Evolutionary conservation across 2,329 filamentous ascomycete genomes (phyloP).

Genomic region (Torrubiella hemipterigena): DNA sequence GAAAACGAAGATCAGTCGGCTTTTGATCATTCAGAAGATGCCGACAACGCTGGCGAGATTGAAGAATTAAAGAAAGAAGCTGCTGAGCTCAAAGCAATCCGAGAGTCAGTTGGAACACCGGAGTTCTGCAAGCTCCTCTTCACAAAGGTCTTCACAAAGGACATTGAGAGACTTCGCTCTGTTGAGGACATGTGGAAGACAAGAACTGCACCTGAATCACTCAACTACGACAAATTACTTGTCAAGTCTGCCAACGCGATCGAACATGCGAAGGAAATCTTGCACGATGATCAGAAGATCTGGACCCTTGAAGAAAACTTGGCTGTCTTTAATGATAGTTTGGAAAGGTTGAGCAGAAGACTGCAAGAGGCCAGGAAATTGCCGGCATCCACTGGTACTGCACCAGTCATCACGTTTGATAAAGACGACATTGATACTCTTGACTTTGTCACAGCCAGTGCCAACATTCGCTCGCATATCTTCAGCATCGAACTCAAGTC

Average conservation of each 20-base stretch:
- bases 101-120: constrained; percentile 64
- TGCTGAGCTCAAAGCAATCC: constrained; percentile 70
- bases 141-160: constrained; percentile 81
- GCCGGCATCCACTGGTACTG: constrained; percentile 33
- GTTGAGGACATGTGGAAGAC: constrained; percentile 98
- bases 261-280: constrained; percentile 38
- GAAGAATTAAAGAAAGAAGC: constrained; percentile 77
- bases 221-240: constrained; percentile 55
- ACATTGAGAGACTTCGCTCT: constrained; percentile 68
- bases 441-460: constrained; percentile 83
- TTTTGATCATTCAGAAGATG: constrained; percentile 68
- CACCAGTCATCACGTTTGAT: constrained; percentile 73
- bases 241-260: constrained; percentile 36
- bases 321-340: constrained; percentile 73
- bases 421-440: constrained; percentile 94
- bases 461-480: constrained; percentile 79
- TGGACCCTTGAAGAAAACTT: constrained; percentile 84
- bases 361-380: constrained; percentile 49
- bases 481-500: constrained; percentile 83
- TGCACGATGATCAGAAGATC: constrained; percentile 57
- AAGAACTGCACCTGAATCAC: constrained; percentile 58
- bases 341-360: constrained; percentile 64
- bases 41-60: constrained; percentile 81
- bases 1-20: constrained; percentile 75
- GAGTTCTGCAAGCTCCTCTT: constrained; percentile 74